Evolutionary conservation across 1,284 basidiomycete genomes (phyloP), one percentile per base, ranked within the genome.

Genomic region (Pseudozyma thailandica): DNA sequence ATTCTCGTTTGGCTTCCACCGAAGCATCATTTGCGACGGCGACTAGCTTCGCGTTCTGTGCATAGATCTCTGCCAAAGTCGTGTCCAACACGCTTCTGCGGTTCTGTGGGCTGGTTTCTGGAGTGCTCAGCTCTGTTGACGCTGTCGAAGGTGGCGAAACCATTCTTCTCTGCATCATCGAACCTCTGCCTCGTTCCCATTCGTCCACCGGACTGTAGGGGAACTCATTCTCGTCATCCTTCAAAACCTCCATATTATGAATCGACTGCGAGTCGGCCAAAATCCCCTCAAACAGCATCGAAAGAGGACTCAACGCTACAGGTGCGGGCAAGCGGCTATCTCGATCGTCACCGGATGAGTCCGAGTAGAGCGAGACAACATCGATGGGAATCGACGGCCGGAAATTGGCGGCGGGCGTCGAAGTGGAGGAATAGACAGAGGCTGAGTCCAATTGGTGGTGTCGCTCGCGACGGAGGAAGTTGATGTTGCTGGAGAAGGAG

Each of bases 251-350:
- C 33, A 41, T 18, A 20, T 4, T 23, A 15, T 10, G 9, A 26
- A 16, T 30, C 7, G 39, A 31, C 30, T 16, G 28, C 8, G 31
- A 46, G 30, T 66, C 57, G 20, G 63, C 63, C 3, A 66, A 8
- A 16, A 66, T 52, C 12, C 51, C 63, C 18, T 66, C 63, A n/a
- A 48, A 66, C 15, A 66, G 45, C 63, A 66, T 66, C 16, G 56
- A 49, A 0, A 66, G 44, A 4, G 63, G 63, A 20, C 51, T 50
- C 39, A 33, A 49, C 21, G 9, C 10, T 21, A n/a, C n/a, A n/a
- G n/a, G n/a, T n/a, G n/a, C n/a, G n/a, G n/a, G n/a, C n/a, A n/a
- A n/a, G n/a, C n/a, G n/a, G n/a, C n/a, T n/a, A n/a, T n/a, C 39
- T 33, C 21, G 33, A 18, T 16, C 15, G 33, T 35, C 33, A 5